phyloP scores from a whole-genome alignment of 2,329 filamentous ascomycete genomes.

The Coniosporium tulheliwenetii region DNA sequence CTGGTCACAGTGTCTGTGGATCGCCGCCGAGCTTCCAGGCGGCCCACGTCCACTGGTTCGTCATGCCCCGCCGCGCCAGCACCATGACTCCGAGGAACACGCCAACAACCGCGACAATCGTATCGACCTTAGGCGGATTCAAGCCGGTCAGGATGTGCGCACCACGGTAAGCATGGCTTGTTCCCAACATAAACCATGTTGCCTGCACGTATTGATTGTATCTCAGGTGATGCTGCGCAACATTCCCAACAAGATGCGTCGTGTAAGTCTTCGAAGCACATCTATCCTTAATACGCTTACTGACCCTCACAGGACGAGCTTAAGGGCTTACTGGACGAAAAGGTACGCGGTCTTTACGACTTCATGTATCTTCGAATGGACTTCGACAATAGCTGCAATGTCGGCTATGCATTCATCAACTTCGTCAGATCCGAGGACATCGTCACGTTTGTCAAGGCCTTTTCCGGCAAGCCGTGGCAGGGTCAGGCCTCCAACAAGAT shows the following conservation, averaged over 20 bases:
- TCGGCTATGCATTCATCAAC: conserved; percentile 96
- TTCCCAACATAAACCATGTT: not conserved
- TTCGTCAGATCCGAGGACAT: conserved; percentile 69
- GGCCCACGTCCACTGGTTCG: too few species aligned
- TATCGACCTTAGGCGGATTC: conserved; percentile 21
- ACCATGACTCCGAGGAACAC: too few species aligned
- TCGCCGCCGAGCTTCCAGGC: too few species aligned
- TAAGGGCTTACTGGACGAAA: conserved; percentile 49
- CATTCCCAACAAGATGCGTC: conserved; percentile 79
- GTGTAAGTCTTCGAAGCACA: conserved; percentile 44
- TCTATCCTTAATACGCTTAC: too few species aligned
- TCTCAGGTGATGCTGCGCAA: conserved; percentile 75
- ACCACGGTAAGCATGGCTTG: conserved; percentile 16
- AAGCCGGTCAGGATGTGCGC: conserved; percentile 30
- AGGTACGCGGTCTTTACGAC: conserved; percentile 71
- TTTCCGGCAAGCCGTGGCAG: conserved; percentile 37
- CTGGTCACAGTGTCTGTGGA: too few species aligned
- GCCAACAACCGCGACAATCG: conserved; percentile 15
- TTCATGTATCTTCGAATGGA: conserved; percentile 89
- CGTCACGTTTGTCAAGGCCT: conserved; percentile 28
- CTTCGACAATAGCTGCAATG: conserved; percentile 39
- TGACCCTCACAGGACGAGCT: too few species aligned
- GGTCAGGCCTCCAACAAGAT: conserved; percentile 73
- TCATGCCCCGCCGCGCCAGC: too few species aligned
- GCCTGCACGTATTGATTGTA: conserved; percentile 16